A percentile compares a stretch with the other conserved stretches of the same genome.
Evolutionary conservation across 2,329 filamentous ascomycete genomes (phyloP).

Genomic region (Bipolaris victoriae): DNA sequence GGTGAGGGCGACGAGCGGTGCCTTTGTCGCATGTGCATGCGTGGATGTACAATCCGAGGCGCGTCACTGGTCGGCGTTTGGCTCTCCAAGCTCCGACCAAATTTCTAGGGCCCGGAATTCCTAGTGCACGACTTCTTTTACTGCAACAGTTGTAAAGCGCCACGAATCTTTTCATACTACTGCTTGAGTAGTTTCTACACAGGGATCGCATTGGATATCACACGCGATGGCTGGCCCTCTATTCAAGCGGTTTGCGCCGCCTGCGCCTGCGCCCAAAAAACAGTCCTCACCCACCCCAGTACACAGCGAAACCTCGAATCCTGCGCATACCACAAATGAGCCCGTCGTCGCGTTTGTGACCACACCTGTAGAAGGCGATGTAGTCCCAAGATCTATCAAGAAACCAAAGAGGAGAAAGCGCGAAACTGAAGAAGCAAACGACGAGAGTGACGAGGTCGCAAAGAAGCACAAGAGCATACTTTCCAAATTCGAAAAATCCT

Average conservation of each 20-base stretch:
- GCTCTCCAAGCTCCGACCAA: constrained; percentile 31
- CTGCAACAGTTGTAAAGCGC: constrained; percentile 4
- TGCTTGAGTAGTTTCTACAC: not conserved
- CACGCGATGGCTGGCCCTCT: constrained; percentile 54
- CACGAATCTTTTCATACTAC: not conserved
- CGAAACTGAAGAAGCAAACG: constrained; percentile 26
- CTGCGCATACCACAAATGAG: not conserved
- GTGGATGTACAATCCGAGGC: constrained; percentile 7
- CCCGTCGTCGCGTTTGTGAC: not conserved
- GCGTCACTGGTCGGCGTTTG: constrained; percentile 37
- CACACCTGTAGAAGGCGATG: constrained; percentile 14
- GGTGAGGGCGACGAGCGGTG: not conserved
- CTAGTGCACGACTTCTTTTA: constrained; percentile 6
- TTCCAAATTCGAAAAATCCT: constrained; percentile 54
- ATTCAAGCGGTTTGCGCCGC: constrained; percentile 56
- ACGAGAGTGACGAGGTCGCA: constrained; percentile 35
- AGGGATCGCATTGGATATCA: not conserved
- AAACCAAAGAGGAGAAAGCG: constrained; percentile 48
- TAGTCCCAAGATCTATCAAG: constrained; percentile 27
- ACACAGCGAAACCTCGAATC: constrained; percentile 5
- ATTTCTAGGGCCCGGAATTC: constrained; percentile 33
- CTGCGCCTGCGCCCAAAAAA: constrained; percentile 21
- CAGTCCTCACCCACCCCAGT: constrained; percentile 9
- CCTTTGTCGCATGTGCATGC: constrained; percentile 6
- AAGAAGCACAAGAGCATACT: constrained; percentile 51